Percentiles rank a stretch among this genome's conserved stretches.
Conservation (phyloP, 2,329 filamentous ascomycete genomes). For the Rhinocladiella mackenziei region DNA sequence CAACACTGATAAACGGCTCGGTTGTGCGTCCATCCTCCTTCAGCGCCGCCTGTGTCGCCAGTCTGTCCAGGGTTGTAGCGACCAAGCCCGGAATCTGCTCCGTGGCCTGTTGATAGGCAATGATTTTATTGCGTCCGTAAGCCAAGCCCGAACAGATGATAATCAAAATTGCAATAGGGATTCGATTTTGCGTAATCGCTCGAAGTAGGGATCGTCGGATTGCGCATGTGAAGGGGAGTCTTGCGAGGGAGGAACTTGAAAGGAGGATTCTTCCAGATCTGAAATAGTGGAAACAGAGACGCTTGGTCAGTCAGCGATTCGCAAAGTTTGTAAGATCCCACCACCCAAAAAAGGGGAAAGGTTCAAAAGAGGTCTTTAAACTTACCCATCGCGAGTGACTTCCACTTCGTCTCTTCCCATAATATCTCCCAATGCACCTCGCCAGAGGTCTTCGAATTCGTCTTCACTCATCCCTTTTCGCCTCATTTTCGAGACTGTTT, state of each 20-base stretch:
- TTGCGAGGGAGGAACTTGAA: slow-evolving; percentile 83
- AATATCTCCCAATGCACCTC: slow-evolving; percentile 49
- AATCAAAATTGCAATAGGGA: slow-evolving; percentile 47
- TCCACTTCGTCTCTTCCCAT: slow-evolving; percentile 58
- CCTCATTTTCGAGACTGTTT: slow-evolving; percentile 68
- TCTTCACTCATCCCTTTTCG: slow-evolving; percentile 78
- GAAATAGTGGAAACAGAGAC: slow-evolving; percentile 15
- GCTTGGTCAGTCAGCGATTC: slow-evolving; percentile 30
- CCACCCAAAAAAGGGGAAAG: slow-evolving; percentile 14
- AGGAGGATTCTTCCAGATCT: slow-evolving; percentile 61
- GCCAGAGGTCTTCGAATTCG: slow-evolving; percentile 82
- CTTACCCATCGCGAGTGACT: slow-evolving; percentile 57
- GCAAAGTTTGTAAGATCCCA: slow-evolving; percentile 26
- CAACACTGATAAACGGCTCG: slow-evolving; percentile 79
- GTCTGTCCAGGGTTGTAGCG: slow-evolving; percentile 73
- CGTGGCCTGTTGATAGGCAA: slow-evolving; percentile 60
- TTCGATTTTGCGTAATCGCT: slow-evolving; percentile 49
- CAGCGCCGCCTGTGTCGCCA: slow-evolving; percentile 79
- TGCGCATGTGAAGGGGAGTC: slow-evolving; percentile 73
- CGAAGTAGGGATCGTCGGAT: slow-evolving; percentile 46
- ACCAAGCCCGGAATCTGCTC: slow-evolving; percentile 78
- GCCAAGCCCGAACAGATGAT: slow-evolving; percentile 47
- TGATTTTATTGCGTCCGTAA: slow-evolving; percentile 64
- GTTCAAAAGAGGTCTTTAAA: slow-evolving; percentile 31
- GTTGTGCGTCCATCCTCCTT: slow-evolving; percentile 62